phyloP scores from a whole-genome alignment of 305 asterid genomes.

The Striga hermonthica region DNA sequence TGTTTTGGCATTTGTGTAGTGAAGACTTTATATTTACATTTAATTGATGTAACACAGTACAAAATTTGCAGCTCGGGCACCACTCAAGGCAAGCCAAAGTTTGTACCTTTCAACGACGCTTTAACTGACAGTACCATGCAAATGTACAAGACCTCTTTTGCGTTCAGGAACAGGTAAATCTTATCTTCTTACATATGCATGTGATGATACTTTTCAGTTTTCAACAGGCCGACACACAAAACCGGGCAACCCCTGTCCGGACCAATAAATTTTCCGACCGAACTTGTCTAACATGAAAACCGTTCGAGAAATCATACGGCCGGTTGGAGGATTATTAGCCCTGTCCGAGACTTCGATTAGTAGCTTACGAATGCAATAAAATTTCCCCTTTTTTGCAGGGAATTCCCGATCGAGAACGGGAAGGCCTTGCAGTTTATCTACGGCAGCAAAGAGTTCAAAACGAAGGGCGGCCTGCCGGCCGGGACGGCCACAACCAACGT shows the following conservation, averaged over 20 bases:
- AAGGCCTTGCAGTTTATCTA: slow-evolving; percentile 90
- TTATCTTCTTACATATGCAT: background rate
- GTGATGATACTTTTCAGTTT: too few species aligned
- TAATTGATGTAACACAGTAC: too few species aligned
- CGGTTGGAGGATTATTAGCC: too few species aligned
- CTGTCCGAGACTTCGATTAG: too few species aligned
- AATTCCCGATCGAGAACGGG: slow-evolving; percentile 69
- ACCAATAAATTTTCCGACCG: too few species aligned
- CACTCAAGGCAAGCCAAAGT: slow-evolving; percentile 94
- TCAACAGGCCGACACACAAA: too few species aligned
- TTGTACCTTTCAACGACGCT: slow-evolving; percentile 93
- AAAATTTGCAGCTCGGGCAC: slow-evolving; percentile 82
- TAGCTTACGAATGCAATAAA: background rate
- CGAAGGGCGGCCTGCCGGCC: slow-evolving; percentile 91
- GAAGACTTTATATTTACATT: too few species aligned
- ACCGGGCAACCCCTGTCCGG: too few species aligned
- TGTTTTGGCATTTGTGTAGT: too few species aligned
- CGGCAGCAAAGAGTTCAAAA: slow-evolving; percentile 85
- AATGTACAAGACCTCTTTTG: slow-evolving; percentile 76
- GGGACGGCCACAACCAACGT: slow-evolving; percentile 98
- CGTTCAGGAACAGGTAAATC: slow-evolving; percentile 80
- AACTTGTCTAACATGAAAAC: too few species aligned
- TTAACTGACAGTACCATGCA: slow-evolving; percentile 83
- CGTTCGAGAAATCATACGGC: too few species aligned
- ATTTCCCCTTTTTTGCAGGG: slow-evolving; percentile 42